These are phyloP conservation scores for Erodium trifolium DNA, from an alignment of 441 rosid species.

Conservation along the genomic window DNA sequence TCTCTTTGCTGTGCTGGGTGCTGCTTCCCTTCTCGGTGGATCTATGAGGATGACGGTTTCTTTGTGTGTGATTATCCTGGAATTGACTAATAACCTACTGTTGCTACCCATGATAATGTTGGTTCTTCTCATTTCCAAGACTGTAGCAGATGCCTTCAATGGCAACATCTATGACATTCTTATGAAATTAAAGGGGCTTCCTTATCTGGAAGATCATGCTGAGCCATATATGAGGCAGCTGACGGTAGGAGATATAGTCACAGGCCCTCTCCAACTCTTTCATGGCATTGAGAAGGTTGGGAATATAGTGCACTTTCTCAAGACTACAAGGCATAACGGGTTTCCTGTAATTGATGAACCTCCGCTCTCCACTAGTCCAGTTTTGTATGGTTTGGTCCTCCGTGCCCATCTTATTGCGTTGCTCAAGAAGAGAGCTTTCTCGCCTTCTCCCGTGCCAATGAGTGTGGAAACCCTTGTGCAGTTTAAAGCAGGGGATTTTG, in stretches of 20 bases:
- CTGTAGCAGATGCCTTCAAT: constrained; percentile 59
- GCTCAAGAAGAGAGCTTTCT: constrained; percentile 46
- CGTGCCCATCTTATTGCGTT: constrained; percentile 59
- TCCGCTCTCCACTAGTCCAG: constrained; percentile 43
- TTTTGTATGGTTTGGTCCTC: constrained; percentile 52
- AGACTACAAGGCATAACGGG: constrained; percentile 47
- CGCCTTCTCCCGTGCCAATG: constrained; percentile 27
- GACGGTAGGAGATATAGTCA: constrained; percentile 44
- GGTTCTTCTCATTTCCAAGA: constrained; percentile 19
- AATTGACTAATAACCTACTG: constrained; percentile 49
- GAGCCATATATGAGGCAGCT: constrained; percentile 13
- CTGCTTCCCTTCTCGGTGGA: constrained; percentile 69
- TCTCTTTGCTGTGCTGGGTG: constrained; percentile 57
- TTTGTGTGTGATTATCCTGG: constrained; percentile 57
- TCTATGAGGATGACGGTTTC: constrained; percentile 80
- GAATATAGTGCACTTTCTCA: constrained; percentile 36
- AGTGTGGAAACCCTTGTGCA: constrained; percentile 33
- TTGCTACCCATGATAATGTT: constrained; percentile 63
- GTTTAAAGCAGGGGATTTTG: constrained; percentile 46
- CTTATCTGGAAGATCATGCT: constrained; percentile 60
- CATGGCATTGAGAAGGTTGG: constrained; percentile 47
- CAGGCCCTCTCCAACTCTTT: constrained; percentile 47
- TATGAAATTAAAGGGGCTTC: constrained; percentile 57
- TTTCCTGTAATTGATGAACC: constrained; percentile 60
- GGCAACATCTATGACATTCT: constrained; percentile 59